A percentile compares a stretch with the other conserved stretches of the same genome.
phyloP scores from a whole-genome alignment of 768 basidiomycete genomes.

The Leccinum uliginosum region DNA sequence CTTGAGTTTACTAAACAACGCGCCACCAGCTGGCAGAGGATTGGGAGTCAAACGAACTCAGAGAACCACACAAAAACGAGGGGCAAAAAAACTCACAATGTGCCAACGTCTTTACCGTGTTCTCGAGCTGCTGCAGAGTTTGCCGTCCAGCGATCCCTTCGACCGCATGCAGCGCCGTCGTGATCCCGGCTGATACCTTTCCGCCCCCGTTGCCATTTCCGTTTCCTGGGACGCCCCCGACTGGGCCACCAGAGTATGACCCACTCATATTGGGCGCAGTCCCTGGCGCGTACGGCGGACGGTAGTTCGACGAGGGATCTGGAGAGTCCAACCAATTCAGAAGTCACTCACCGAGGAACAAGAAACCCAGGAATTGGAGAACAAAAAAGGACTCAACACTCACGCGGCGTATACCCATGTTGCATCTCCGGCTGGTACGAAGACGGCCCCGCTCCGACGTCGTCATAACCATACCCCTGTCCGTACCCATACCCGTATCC shows the following conservation, averaged over 20 bases:
- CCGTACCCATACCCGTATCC: background rate
- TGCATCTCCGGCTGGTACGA: background rate
- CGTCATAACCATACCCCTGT: background rate
- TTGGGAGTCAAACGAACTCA: background rate
- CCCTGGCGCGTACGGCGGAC: background rate
- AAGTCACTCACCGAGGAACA: background rate
- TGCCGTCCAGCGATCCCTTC: conserved; percentile 54
- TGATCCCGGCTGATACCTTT: conserved; percentile 19
- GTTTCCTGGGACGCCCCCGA: background rate
- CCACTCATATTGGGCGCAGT: background rate
- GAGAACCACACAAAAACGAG: background rate
- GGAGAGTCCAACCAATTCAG: background rate
- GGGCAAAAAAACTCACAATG: conserved; percentile 41
- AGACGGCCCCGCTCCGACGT: background rate
- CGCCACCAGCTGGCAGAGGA: background rate
- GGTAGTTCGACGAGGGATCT: conserved; percentile 4
- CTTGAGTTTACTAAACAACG: conserved; percentile 8
- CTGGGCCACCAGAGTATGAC: background rate
- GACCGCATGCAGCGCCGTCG: conserved; percentile 43
- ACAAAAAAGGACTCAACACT: conserved; percentile 11
- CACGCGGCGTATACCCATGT: conserved; percentile 32
- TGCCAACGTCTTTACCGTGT: conserved; percentile 40
- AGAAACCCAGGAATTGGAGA: background rate
- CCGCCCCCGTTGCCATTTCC: conserved; percentile 3
- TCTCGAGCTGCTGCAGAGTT: conserved; percentile 47